Percentiles rank a stretch among this genome's conserved stretches.
Conservation (phyloP, 164 flowering plant species). For the Protea cynaroides region DNA sequence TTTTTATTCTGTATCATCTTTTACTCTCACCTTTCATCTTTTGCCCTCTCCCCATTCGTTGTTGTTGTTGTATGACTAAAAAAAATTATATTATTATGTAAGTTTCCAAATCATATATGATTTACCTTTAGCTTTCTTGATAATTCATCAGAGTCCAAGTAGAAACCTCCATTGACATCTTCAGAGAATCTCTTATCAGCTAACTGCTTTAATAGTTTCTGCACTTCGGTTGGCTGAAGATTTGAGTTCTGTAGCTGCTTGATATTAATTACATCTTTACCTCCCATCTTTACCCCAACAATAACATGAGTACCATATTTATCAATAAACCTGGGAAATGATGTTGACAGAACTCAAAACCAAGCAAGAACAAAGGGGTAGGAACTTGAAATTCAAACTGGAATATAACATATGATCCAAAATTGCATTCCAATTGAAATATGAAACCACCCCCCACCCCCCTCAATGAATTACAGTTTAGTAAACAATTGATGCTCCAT, state of each 20-base stretch:
- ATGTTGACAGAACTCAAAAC: slow-evolving; percentile 2
- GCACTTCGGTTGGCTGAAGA: slow-evolving; percentile 59
- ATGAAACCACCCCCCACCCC: too few relatives aligned
- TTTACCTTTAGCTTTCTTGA: slow-evolving; percentile 52
- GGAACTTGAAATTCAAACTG: not conserved
- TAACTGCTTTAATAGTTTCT: slow-evolving; percentile 54
- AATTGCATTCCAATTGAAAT: not conserved
- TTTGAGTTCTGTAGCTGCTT: slow-evolving; percentile 66
- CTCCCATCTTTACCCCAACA: slow-evolving; percentile 88
- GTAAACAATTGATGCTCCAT: not conserved
- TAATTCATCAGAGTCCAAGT: slow-evolving; percentile 20
- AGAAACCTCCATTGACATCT: slow-evolving; percentile 22
- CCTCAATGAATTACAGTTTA: not conserved
- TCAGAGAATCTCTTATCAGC: slow-evolving; percentile 66
- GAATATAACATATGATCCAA: not conserved
- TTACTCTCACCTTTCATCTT: too few relatives aligned
- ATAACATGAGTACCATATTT: slow-evolving; percentile 84
- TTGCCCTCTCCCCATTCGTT: too few relatives aligned
- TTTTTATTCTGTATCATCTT: too few relatives aligned
- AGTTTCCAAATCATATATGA: too few relatives aligned
- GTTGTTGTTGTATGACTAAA: too few relatives aligned
- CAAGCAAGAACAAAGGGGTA: not conserved
- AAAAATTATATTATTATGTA: too few relatives aligned
- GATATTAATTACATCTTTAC: slow-evolving; percentile 76
- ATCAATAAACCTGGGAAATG: slow-evolving; percentile 65